Conservation (phyloP, 768 basidiomycete genomes). For the Phanerochaete sordida region DNA sequence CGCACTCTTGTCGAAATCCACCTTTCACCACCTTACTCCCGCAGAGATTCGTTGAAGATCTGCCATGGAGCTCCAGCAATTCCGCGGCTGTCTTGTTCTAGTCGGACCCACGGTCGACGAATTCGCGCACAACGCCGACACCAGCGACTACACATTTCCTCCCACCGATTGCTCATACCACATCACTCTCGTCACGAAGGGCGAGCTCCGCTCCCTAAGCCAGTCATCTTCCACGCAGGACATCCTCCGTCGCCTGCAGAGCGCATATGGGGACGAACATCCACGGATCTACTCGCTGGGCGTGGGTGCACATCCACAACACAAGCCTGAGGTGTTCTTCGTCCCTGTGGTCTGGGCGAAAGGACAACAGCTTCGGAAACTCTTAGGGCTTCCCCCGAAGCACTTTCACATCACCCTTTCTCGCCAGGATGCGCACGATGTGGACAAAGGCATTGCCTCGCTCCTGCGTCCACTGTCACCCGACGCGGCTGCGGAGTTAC, state of each 20-base stretch:
- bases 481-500: constrained; percentile 29
- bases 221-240: constrained; percentile 4
- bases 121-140: constrained; percentile 1
- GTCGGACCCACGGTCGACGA: constrained; percentile 6
- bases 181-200: constrained; percentile 38
- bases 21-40: not conserved
- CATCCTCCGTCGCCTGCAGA: constrained; percentile 9
- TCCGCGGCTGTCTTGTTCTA: constrained; percentile 10
- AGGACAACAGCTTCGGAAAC: constrained; percentile 47
- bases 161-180: constrained; percentile 27
- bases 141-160: not conserved
- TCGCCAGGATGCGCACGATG: constrained; percentile 34
- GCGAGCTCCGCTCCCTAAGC: constrained; percentile 30
- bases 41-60: not conserved
- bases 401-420: constrained; percentile 56
- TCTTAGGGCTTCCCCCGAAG: constrained; percentile 44
- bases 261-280: constrained; percentile 3
- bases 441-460: constrained; percentile 46
- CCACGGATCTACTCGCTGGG: constrained; percentile 15
- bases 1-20: too few relatives aligned
- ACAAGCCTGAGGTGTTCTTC: constrained; percentile 29
- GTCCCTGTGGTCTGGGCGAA: constrained; percentile 53
- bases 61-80: constrained; percentile 2
- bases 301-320: constrained; percentile 9
- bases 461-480: constrained; percentile 36